Base-by-base conservation (phyloP, 2,329 filamentous ascomycete species). In the Sporothrix inflata region DNA sequence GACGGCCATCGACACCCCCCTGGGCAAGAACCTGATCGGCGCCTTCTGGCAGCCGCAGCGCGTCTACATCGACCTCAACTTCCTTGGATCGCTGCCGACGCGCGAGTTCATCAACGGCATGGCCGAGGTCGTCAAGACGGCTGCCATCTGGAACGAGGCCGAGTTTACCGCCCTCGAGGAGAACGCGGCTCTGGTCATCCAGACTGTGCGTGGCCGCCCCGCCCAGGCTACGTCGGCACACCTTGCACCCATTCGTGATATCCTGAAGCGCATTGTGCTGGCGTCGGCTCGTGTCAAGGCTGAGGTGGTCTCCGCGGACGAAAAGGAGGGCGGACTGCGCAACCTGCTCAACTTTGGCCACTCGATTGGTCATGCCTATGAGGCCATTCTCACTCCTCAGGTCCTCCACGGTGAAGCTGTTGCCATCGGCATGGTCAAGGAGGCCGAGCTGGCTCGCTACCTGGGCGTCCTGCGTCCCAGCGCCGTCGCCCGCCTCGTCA, bases 81-180 rank as follows among this genome's bases (percentile, higher is more conserved):
- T 99, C 79, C 86, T 99, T 71, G 93, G 97, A 79, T 97, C 94
- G 0, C 85, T 99, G 24, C 94, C 95, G 0, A 90, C 91, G 75
- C 88, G 96, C 76, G 95, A 99, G 82, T 95, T 99, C 79, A 94
- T 98, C 82, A 99, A 99, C 80, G 96, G 96, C 74, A 98, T 99
- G 95, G 96, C 95, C 34, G 96, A 99, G 84, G 95, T 99, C 40
- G 88, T 98, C 80, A 98, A 98, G 88, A 99, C 96, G 3, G 96
- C 96, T 3, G 96, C 96, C 70, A 98, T 99, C 77, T 98, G 95
- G 89, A 90, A 97, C 78, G 94, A 97, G 81, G 83, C 86, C 11
- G 95, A 98, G 79, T 99, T 99, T 79, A 87, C 91, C 57, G 84
- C 91, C 14, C 85, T 99, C 21, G 96, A 99, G 80, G 86, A 92